Percentiles rank a stretch among this genome's conserved stretches.
Evolutionary conservation across 2,329 filamentous ascomycete species (phyloP).

Genomic region (Colletotrichum noveboracense): DNA sequence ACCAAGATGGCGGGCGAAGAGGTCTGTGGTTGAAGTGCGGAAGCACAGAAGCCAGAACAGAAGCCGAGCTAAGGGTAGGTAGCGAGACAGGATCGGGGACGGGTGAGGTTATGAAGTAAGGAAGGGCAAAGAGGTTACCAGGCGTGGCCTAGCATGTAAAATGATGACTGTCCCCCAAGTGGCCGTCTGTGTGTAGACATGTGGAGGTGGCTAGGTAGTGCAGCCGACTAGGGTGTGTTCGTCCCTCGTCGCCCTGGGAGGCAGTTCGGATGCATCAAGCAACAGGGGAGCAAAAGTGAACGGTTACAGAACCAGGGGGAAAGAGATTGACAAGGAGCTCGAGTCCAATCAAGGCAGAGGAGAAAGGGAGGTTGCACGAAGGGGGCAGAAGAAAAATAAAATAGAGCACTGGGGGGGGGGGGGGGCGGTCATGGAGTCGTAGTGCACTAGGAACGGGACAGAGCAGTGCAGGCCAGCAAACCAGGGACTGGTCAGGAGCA

Average conservation of each 20-base stretch:
- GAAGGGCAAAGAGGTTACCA: constrained; percentile 14
- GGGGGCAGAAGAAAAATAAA: constrained; percentile 1
- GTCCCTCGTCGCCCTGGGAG: constrained; percentile 7
- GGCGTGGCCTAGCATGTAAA: constrained; percentile 13
- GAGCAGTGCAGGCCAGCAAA: not conserved
- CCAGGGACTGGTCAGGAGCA: not conserved
- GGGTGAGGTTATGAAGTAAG: constrained; percentile 20
- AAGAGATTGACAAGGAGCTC: constrained; percentile 13
- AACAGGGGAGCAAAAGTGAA: constrained; percentile 14
- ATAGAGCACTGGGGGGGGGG: not conserved
- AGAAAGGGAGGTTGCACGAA: not conserved
- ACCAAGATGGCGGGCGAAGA: not conserved
- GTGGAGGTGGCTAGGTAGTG: constrained; percentile 24
- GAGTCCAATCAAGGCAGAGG: constrained; percentile 11
- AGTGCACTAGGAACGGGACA: not conserved
- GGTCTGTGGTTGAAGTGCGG: constrained; percentile 2
- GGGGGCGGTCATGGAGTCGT: not conserved
- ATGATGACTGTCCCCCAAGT: constrained; percentile 15
- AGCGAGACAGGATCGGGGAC: constrained; percentile 16
- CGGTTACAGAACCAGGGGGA: constrained; percentile 16
- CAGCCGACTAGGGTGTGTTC: constrained; percentile 14
- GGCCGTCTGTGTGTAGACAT: constrained; percentile 3
- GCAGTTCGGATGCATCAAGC: constrained; percentile 21
- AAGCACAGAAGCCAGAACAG: constrained; percentile 12
- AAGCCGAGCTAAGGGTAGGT: not conserved